A percentile compares a stretch with the other conserved stretches of the same genome.
phyloP scores from a whole-genome alignment of 2,329 filamentous ascomycete species.

The Diaporthe batatas region DNA sequence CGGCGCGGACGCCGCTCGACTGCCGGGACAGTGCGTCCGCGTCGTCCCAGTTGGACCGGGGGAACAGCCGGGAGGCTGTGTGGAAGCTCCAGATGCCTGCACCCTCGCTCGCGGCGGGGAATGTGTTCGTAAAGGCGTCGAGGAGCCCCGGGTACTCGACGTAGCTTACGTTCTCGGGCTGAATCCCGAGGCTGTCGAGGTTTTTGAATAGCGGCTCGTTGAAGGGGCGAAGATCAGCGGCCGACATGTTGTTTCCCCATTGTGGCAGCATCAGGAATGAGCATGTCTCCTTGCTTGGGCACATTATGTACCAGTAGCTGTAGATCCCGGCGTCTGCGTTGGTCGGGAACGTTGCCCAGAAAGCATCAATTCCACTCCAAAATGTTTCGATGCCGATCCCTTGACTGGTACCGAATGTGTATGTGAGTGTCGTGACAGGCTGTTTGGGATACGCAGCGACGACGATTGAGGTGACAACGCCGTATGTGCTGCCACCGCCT shows the following conservation, averaged over 20 bases:
- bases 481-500: slow-evolving; percentile 57
- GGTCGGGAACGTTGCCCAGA: slow-evolving; percentile 48
- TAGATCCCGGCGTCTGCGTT: slow-evolving; percentile 50
- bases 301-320: slow-evolving; percentile 49
- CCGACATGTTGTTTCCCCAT: slow-evolving; percentile 38
- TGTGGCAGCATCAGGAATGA: slow-evolving; percentile 44
- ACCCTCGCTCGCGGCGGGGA: slow-evolving; percentile 47
- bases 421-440: slow-evolving; percentile 46
- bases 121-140: slow-evolving; percentile 48
- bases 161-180: slow-evolving; percentile 46
- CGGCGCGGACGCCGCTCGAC: slow-evolving; percentile 46
- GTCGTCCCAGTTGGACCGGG: slow-evolving; percentile 51
- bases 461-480: slow-evolving; percentile 52
- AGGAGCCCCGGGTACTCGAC: slow-evolving; percentile 47
- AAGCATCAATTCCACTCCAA: slow-evolving; percentile 50
- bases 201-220: slow-evolving; percentile 56
- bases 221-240: slow-evolving; percentile 16
- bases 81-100: slow-evolving; percentile 55
- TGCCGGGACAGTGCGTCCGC: slow-evolving; percentile 47
- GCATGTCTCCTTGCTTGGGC: slow-evolving; percentile 43
- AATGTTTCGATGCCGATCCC: slow-evolving; percentile 57
- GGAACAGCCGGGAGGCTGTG: slow-evolving; percentile 51
- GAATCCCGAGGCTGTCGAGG: slow-evolving; percentile 55
- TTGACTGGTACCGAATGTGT: slow-evolving; percentile 54
- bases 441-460: slow-evolving; percentile 46